Conservation (phyloP, 352 stramenopile genomes). For the Pythium rishiriense region DNA sequence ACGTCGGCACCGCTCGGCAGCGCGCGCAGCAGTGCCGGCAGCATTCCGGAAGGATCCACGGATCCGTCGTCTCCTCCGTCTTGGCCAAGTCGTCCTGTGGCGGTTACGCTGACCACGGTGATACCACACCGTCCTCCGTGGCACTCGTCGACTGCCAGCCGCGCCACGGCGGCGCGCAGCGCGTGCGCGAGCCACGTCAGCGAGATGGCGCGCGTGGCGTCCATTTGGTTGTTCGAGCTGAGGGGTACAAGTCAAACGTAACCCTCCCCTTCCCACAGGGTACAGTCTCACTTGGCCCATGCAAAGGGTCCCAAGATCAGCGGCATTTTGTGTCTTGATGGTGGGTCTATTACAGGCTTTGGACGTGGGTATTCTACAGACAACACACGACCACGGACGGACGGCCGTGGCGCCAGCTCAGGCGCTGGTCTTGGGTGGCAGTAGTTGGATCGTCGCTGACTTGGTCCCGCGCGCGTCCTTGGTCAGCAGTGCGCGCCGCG, state of each 20-base stretch:
- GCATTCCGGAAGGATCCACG: too few species aligned
- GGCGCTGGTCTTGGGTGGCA: constrained; percentile 28
- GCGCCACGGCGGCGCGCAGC: constrained; percentile 14
- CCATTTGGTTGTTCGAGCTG: constrained; percentile 3
- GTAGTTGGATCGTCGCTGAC: constrained; percentile 34
- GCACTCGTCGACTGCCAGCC: constrained; percentile 7
- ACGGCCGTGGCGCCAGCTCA: too few species aligned
- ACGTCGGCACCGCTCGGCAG: background rate
- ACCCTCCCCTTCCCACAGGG: too few species aligned
- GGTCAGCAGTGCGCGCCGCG: constrained; percentile 36
- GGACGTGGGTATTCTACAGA: background rate
- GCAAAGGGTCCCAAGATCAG: too few species aligned
- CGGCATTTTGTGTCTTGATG: too few species aligned
- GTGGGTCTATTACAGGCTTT: too few species aligned
- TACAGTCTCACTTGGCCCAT: too few species aligned
- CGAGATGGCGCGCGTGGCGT: constrained; percentile 21
- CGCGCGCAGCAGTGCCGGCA: constrained; percentile 5
- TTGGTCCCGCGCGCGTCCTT: constrained; percentile 27
- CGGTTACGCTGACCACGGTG: constrained; percentile 10
- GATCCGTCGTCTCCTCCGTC: too few species aligned
- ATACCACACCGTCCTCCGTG: background rate
- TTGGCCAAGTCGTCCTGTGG: too few species aligned
- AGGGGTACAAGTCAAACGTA: too few species aligned
- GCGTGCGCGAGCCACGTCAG: constrained; percentile 29
- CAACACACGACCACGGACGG: too few species aligned